These are phyloP conservation scores for Periconia macrospinosa DNA, from an alignment of 2,329 filamentous ascomycete species.

Conservation along the genomic window DNA sequence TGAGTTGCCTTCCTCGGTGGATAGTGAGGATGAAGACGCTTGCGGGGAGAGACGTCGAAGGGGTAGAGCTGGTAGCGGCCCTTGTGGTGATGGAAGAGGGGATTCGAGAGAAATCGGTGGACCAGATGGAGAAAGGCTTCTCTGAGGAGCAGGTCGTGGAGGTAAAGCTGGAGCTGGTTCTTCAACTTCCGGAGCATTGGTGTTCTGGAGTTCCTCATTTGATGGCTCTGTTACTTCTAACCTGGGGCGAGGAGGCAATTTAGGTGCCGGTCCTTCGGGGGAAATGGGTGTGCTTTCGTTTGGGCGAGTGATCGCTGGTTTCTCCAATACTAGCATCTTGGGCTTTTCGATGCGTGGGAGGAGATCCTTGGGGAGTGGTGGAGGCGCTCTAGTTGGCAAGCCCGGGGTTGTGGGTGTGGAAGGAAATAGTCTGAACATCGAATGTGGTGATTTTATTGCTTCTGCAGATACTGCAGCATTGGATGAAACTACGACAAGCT, in stretches of 20 bases:
- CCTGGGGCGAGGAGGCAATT: not conserved
- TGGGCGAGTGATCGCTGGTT: not conserved
- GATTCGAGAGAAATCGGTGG: not conserved
- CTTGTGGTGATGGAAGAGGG: too few species aligned
- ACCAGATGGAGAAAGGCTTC: not conserved
- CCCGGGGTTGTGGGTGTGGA: not conserved
- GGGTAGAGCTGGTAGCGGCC: not conserved
- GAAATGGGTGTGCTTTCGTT: not conserved
- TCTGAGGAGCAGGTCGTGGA: not conserved
- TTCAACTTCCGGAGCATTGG: not conserved
- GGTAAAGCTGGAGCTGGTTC: not conserved
- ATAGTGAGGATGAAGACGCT: not conserved
- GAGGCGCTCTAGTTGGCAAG: not conserved
- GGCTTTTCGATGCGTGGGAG: not conserved
- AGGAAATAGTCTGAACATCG: not conserved
- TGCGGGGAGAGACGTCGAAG: not conserved
- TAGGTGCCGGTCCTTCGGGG: not conserved
- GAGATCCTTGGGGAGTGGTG: not conserved
- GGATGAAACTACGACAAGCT: not conserved
- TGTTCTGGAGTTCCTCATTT: not conserved
- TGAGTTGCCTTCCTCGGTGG: not conserved
- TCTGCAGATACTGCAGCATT: not conserved
- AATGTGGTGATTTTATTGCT: not conserved
- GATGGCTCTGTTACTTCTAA: not conserved
- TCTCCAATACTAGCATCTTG: not conserved